A percentile compares a stretch with the other conserved stretches of the same genome.
These are phyloP conservation scores for Colletotrichum lupini DNA, from an alignment of 2,329 filamentous ascomycete genomes.

Conservation along the genomic window DNA sequence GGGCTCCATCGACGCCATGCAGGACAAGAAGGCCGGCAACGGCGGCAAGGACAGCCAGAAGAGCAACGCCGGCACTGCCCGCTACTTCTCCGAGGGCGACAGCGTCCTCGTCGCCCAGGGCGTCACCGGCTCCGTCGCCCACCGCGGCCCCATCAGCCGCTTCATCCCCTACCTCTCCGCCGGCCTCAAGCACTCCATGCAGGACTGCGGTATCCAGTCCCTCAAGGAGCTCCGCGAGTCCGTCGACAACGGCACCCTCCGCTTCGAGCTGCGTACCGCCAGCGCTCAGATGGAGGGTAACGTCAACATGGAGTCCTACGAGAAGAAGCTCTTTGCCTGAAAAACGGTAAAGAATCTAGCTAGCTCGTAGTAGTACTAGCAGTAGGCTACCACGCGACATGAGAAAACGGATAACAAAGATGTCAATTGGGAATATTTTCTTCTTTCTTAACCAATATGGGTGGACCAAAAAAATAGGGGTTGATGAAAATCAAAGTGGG, in stretches of 20 bases:
- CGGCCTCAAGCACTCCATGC: conserved; percentile 96
- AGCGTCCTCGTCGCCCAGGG: conserved; percentile 95
- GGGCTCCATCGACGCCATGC: conserved; percentile 99
- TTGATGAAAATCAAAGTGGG: conserved; percentile 11
- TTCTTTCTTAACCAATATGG: no score
- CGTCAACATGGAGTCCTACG: conserved; percentile 98
- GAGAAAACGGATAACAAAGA: conserved; percentile 18
- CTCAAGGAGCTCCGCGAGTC: conserved; percentile 80
- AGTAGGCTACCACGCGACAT: conserved; percentile 5
- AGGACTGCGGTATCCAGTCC: conserved; percentile 91
- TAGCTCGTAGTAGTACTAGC: no score
- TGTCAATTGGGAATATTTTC: background rate
- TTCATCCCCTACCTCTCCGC: conserved; percentile 96
- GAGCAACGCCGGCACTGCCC: conserved; percentile 93
- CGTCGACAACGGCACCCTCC: conserved; percentile 79
- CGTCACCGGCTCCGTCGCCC: conserved; percentile 87
- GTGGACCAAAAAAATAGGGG: background rate
- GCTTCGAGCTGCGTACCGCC: conserved; percentile 94
- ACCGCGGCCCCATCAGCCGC: conserved; percentile 88
- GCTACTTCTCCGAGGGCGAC: conserved; percentile 98
- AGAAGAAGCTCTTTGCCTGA: conserved; percentile 99
- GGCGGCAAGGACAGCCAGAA: conserved; percentile 78
- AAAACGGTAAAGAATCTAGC: background rate
- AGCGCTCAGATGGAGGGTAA: conserved; percentile 97
- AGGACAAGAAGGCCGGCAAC: conserved; percentile 93